Evolutionary conservation across 1,139 yeast genomes (phyloP).

Genomic region (Yamadazyma blattariae): DNA sequence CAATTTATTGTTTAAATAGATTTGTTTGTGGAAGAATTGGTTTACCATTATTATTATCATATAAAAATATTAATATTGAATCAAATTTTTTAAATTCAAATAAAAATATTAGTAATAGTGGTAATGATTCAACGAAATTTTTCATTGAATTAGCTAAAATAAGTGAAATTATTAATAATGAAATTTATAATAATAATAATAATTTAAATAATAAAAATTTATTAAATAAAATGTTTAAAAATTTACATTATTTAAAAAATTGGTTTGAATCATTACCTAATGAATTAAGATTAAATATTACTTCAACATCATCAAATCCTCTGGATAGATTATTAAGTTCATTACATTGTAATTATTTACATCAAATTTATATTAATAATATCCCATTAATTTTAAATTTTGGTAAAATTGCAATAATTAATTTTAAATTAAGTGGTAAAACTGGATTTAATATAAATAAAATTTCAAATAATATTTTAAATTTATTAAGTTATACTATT

Average conservation of each 20-base stretch:
- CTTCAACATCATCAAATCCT: constrained; percentile 3
- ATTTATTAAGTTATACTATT: constrained; percentile 18
- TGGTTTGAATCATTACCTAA: constrained; percentile 24
- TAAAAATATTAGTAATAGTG: constrained; percentile 10
- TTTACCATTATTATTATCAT: constrained; percentile 22
- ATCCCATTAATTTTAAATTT: constrained; percentile 26
- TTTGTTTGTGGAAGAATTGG: constrained; percentile 25
- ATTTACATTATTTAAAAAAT: constrained; percentile 18
- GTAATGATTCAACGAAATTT: constrained; percentile 7
- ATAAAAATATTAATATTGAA: constrained; percentile 15
- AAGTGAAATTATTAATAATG: constrained; percentile 21
- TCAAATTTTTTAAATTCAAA: not conserved
- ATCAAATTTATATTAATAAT: constrained; percentile 26
- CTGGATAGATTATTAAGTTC: constrained; percentile 22
- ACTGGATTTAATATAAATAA: constrained; percentile 2
- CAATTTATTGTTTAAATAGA: constrained; percentile 27
- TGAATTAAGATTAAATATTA: constrained; percentile 15
- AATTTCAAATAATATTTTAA: constrained; percentile 21
- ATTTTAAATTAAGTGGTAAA: constrained; percentile 8
- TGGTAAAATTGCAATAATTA: constrained; percentile 17
- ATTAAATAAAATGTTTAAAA: constrained; percentile 17
- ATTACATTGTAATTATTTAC: constrained; percentile 27
- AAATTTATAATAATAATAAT: constrained; percentile 17
- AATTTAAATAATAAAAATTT: constrained; percentile 17
- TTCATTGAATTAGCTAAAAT: constrained; percentile 25